Conservation (phyloP, 768 basidiomycete species). For the Trametes cinnabarina region DNA sequence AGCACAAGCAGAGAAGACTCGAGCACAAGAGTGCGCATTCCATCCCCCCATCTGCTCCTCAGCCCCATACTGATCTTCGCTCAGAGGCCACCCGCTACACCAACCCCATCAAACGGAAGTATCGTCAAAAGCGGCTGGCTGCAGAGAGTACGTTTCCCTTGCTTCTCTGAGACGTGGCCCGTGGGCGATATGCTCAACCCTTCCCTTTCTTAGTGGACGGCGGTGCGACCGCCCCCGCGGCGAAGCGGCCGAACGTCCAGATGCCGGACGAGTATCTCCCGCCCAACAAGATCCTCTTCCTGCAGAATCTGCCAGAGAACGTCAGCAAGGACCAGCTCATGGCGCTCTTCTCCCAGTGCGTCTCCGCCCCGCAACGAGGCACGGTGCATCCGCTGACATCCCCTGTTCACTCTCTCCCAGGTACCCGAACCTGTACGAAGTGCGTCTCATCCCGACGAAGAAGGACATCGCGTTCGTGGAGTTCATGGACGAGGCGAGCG, state of each 20-base stretch:
- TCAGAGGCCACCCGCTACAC: slow-evolving; percentile 79
- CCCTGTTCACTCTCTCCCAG: no score
- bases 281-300: slow-evolving; percentile 97
- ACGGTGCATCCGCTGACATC: neutral
- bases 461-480: slow-evolving; percentile 99
- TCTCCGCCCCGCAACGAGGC: slow-evolving; percentile 13
- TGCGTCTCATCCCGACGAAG: slow-evolving; percentile 97
- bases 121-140: slow-evolving; percentile 76
- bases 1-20: slow-evolving; percentile 69
- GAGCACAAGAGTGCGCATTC: slow-evolving; percentile 78
- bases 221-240: slow-evolving; percentile 56
- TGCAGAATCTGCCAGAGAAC: slow-evolving; percentile 92
- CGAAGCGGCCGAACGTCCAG: slow-evolving; percentile 83
- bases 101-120: slow-evolving; percentile 88
- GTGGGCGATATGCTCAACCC: no score
- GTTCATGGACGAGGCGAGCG: slow-evolving; percentile 88
- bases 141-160: slow-evolving; percentile 56
- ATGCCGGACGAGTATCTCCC: slow-evolving; percentile 99
- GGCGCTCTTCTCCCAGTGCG: slow-evolving; percentile 87
- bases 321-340: slow-evolving; percentile 92
- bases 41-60: neutral
- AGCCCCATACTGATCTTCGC: neutral
- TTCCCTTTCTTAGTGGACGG: slow-evolving; percentile 79
- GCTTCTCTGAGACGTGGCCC: no score
- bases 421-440: slow-evolving; percentile 94